phyloP scores from a whole-genome alignment of 73 alveolate species.

The Effrenium voratum region DNA sequence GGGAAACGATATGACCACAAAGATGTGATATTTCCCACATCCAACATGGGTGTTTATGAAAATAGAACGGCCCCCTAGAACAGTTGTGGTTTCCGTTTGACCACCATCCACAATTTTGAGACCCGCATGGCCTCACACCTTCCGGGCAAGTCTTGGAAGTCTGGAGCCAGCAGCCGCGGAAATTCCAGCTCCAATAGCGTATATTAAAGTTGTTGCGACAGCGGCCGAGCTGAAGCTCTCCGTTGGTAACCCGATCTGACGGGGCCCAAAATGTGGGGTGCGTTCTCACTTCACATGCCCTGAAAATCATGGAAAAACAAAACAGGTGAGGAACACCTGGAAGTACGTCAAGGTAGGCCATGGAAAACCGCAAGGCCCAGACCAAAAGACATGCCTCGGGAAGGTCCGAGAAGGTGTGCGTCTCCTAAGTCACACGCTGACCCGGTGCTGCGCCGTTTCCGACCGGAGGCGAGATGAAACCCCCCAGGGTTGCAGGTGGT shows the following conservation, averaged over 20 bases:
- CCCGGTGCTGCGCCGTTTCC: background rate
- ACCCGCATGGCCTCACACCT: too few relatives aligned
- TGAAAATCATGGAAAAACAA: background rate
- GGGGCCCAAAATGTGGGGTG: background rate
- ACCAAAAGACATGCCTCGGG: constrained; percentile 1
- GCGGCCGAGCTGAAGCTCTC: background rate
- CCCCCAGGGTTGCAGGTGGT: background rate
- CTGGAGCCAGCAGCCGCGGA: background rate
- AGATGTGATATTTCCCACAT: too few relatives aligned
- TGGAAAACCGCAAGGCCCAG: background rate
- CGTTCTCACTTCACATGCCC: constrained; percentile 31
- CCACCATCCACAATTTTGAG: too few relatives aligned
- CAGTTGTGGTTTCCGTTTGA: too few relatives aligned
- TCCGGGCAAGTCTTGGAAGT: background rate
- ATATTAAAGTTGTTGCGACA: background rate
- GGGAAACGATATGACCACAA: too few relatives aligned
- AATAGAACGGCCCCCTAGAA: too few relatives aligned
- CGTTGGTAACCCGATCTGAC: background rate
- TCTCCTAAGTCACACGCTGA: constrained; percentile 6
- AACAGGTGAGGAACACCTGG: background rate
- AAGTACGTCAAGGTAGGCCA: background rate
- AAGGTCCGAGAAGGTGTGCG: constrained; percentile 39
- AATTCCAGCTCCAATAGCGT: background rate
- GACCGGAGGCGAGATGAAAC: background rate
- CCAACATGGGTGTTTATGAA: too few relatives aligned